These are phyloP conservation scores for Paragyromitra xinjiangensis DNA, from an alignment of 495 filamentous ascomycete genomes.

Conservation along the genomic window DNA sequence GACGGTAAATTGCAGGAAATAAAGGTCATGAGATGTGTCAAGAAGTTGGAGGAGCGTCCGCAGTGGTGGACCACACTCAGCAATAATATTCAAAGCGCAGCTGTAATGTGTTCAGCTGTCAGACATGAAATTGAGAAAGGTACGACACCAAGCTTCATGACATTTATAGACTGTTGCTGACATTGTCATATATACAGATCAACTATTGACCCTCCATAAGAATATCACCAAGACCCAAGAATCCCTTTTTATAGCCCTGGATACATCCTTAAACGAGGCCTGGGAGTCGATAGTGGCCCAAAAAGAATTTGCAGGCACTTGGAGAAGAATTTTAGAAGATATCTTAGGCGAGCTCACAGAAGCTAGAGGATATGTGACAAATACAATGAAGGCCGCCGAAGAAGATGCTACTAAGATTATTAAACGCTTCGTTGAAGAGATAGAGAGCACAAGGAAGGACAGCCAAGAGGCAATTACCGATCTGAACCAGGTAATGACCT, in stretches of 20 bases:
- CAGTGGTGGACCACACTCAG: conserved; percentile 58
- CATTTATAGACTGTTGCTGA: conserved; percentile 8
- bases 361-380: not conserved
- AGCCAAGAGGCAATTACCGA: not conserved
- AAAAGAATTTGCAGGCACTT: conserved; percentile 31
- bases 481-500: conserved; percentile 18
- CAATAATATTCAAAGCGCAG: conserved; percentile 56
- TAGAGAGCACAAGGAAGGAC: conserved; percentile 5
- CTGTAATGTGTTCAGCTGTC: conserved; percentile 53
- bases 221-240: conserved; percentile 55
- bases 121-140: conserved; percentile 56
- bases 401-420: conserved; percentile 12
- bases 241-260: conserved; percentile 39
- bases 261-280: conserved; percentile 33
- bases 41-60: conserved; percentile 51
- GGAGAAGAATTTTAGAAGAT: conserved; percentile 27
- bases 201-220: conserved; percentile 50
- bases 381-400: conserved; percentile 8
- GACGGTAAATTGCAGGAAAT: conserved; percentile 19
- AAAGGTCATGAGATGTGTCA: conserved; percentile 48
- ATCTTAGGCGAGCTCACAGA: conserved; percentile 24
- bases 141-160: not conserved
- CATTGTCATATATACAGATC: conserved; percentile 23
- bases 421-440: conserved; percentile 12
- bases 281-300: conserved; percentile 42